Base-by-base conservation (phyloP, 78 protist species). In the Speleostelium caveatum region DNA sequence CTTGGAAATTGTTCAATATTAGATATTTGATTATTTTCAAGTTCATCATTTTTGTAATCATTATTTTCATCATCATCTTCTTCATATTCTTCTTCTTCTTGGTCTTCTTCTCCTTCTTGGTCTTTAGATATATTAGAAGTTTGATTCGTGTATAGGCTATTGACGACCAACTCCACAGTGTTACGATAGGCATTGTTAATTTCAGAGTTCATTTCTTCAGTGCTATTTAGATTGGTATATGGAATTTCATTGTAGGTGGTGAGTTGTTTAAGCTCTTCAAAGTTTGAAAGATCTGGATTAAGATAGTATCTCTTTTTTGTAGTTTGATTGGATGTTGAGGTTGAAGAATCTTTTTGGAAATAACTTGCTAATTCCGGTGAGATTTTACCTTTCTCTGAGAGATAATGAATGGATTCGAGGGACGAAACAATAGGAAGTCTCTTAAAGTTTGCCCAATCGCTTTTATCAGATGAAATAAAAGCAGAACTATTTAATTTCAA, bases 301-400 rank as follows among this genome's bases (percentile, higher is more conserved):
- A 72, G 30, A 33, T 32, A 35, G 10, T 45, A 45, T 45, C 10
- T 10, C 10, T 45, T 45, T 45, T 6, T 14, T 14, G 53, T 10
- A 45, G 53, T 45, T 45, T 6, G 10, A 10, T 14, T 10, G 10
- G n/a, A 6, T 14, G 53, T 45, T 6, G 53, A 45, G 6, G 53
- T 10, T 45, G 53, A 45, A 35, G 32, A 7, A 17, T 72, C 45
- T 72, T 30, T 72, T 32, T 58, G 41, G 0, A 83, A 28, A 42
- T 83, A 83, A 0, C 59, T 38, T 16, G 35, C 56, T 22, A 83
- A 36, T 74, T 83, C 91, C 21, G 63, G 41, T 35, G 91, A 83
- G 38, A 67, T 33, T 24, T 67, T 6, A 24, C 49, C 74, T 7
- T 33, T 16, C 10, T 26, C 0, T 1, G n/a, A 26, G 5, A 69